Base-by-base conservation (phyloP, 805 yeast genomes). In the Soucietia sequanensis region DNA sequence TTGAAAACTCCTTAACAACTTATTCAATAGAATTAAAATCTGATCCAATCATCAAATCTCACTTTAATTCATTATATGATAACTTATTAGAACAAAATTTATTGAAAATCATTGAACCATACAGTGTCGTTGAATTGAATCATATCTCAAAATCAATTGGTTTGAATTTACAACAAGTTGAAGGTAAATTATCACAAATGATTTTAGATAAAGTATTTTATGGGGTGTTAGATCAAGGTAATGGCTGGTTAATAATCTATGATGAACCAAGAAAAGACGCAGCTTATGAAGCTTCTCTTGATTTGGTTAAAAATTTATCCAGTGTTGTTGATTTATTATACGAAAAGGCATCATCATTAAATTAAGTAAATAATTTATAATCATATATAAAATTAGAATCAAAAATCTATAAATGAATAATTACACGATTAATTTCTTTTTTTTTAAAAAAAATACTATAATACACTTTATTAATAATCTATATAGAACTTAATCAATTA, bases 161-260 rank as follows among this genome's bases (percentile, higher is more conserved):
- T 5, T 75, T 95, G 42, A 91, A 89, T 45, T 70, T 80, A 30
- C 83, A 80, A 43, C 95, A 88, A 56, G 88, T 93, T 21, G 99
- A 93, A 65, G 95, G 95, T 14, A 93, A 93, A 60, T 72, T 93
- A 44, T 81, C 95, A 31, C 97, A 91, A 62, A 91, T 93, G 98
- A 91, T 93, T 48, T 74, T 93, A 50, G 99, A 93, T 62, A 84
- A 87, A 53, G 85, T 89, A n/a, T 88, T 93, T 50, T 84, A 81
- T 55, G 99, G 99, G 31, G 98, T 93, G 23, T 72, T 93, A 48
- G 99, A 93, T 61, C 99, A 93, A 68, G 98, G 98, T 30, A 90
- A 90, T 58, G 99, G 99, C 6, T 93, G 97, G 96, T 74, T 93
- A 50, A 81, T 88, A 46, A 78, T 93, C 39, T 93, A 86, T 54